phyloP scores from a whole-genome alignment of 768 basidiomycete species.

The Mycena pura region DNA sequence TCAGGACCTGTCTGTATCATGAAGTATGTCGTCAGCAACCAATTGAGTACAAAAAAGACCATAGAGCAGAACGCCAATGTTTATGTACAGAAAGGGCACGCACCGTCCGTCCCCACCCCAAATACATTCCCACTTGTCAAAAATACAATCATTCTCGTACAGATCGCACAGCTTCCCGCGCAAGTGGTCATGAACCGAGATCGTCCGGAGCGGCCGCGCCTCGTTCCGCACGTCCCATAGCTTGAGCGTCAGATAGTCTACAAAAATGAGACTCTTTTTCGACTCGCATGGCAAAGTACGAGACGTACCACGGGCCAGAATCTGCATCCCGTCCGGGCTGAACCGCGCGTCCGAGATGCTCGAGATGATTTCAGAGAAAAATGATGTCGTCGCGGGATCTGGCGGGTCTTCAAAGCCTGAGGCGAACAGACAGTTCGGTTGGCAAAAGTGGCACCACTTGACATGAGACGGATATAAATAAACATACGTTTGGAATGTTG shows the following conservation, averaged over 20 bases:
- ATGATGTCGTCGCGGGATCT: constrained; percentile 94
- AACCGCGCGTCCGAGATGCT: constrained; percentile 99
- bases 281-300: too few species aligned
- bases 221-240: constrained; percentile 99
- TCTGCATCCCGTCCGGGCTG: constrained; percentile 95
- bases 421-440: too few species aligned
- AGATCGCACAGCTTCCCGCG: constrained; percentile 98
- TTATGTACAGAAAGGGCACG: constrained; percentile 41
- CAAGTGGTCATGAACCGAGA: constrained; percentile 97
- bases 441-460: not conserved
- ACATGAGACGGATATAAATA: not conserved
- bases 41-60: not conserved
- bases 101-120: constrained; percentile 96
- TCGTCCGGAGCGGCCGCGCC: constrained; percentile 91
- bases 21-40: not conserved
- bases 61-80: not conserved
- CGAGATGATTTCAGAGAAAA: constrained; percentile 99
- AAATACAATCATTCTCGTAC: constrained; percentile 99
- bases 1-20: constrained; percentile 80
- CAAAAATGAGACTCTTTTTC: not conserved
- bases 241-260: constrained; percentile 95
- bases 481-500: constrained; percentile 90
- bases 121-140: constrained; percentile 99
- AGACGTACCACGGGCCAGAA: constrained; percentile 70
- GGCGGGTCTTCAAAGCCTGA: constrained; percentile 99